Conservation (phyloP, 805 yeast genomes). For the Scheffersomyces spartinae region DNA sequence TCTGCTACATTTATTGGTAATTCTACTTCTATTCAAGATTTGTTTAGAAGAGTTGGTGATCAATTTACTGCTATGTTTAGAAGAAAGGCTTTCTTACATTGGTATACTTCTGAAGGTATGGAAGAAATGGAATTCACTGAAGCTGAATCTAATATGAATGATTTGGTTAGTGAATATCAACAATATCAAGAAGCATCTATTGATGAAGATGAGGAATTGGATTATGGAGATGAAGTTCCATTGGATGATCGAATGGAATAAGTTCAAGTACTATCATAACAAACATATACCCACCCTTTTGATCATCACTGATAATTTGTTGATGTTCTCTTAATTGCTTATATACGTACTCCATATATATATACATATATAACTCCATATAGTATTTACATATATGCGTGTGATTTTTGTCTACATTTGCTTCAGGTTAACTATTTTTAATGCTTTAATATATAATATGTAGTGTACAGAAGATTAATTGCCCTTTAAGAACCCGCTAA, state of each 20-base stretch:
- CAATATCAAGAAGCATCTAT: slow-evolving; percentile 80
- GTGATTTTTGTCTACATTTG: no score
- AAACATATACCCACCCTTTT: no score
- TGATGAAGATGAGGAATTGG: slow-evolving; percentile 69
- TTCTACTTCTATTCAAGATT: slow-evolving; percentile 85
- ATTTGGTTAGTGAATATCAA: slow-evolving; percentile 78
- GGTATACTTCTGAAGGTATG: slow-evolving; percentile 96
- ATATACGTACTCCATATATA: no score
- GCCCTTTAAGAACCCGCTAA: slow-evolving; percentile 65
- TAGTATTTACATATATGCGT: no score
- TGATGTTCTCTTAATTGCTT: no score
- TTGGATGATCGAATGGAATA: slow-evolving; percentile 40
- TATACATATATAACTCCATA: no score
- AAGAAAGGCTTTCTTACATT: slow-evolving; percentile 90
- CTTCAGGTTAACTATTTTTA: no score
- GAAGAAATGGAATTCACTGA: slow-evolving; percentile 90
- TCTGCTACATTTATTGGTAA: slow-evolving; percentile 90
- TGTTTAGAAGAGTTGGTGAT: slow-evolving; percentile 79
- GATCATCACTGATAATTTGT: no score
- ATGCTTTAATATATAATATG: no score
- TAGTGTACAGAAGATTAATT: no score
- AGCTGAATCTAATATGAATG: slow-evolving; percentile 87
- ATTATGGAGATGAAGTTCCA: slow-evolving; percentile 55
- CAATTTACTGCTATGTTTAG: slow-evolving; percentile 89
- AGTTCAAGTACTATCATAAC: slow-evolving; percentile 2